Base-by-base conservation (phyloP, 75 land plant species). In the Azolla pinnata region DNA sequence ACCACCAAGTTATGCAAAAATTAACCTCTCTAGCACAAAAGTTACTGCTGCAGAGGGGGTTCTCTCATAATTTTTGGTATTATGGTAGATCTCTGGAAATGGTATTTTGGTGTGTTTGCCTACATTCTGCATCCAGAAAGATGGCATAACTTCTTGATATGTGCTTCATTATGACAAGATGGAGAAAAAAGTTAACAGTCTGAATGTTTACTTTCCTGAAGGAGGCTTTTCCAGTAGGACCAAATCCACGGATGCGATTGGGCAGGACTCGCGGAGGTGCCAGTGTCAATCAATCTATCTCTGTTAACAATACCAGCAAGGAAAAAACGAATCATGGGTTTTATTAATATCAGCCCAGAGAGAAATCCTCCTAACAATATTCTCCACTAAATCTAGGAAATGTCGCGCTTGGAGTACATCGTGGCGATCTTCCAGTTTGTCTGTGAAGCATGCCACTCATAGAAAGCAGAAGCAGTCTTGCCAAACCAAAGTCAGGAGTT, bases 201-300 rank as follows among this genome's bases (percentile, higher is more conserved):
- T 54, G 20, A 32, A 1, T 30, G 33, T 0, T 45, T 68, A 32
- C n/a, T 4, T 20, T 28, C 19, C 64, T 71, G 12, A 64, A 84
- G 87, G 81, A 81, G 57, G 81, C 87, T 8, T 84, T 84, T 59
- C 87, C 87, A 50, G 66, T 81, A 67, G 87, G 87, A 2, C 59
- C 57, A 18, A 84, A 81, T 56, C 61, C 78, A 21, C 74, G 81
- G 24, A 44, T 81, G 14, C 63, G 86, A 19, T 34, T 72, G 40
- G 71, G 74, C 26, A 83, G 66, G 62, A n/a, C 19, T 33, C 63
- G 79, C n/a, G 50, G 68, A 0, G 64, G 35, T 53, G 38, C 45
- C 44, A 57, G 25, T 59, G 83, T 67, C 8, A 67, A 64, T 62
- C 63, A 76, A 55, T n/a, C n/a, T n/a, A n/a, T n/a, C n/a, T n/a